Evolutionary conservation across 345 rosid genomes (phyloP), one percentile per base, ranked within the genome.

Genomic region (Acer yangbiense): DNA sequence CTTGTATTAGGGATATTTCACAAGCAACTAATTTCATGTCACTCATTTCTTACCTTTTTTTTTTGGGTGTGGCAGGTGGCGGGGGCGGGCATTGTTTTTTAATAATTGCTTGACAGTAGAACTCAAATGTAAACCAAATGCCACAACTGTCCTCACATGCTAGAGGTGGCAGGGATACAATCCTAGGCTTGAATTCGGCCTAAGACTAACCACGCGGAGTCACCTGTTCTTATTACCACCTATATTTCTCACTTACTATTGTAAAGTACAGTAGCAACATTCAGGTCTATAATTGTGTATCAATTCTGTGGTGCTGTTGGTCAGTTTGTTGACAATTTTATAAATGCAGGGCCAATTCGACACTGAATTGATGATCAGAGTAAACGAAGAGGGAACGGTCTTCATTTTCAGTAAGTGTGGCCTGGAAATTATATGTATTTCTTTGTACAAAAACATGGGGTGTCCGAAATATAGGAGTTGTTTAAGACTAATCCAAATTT

Each of bases 321-420:
- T 71, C 2, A 32, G 20, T 71, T 71, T 32, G 6, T 21, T 20
- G 23, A 72, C 39, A 23, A n/a, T 39, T 58, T 41, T 29, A 21
- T 39, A 32, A 55, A 60, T 61, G 76, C 76, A 73, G 44, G 76
- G 67, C 55, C 35, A 2, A 9, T 39, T 72, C 76, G 5, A 48
- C 55, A 41, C 25, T 62, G 23, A 39, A 61, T 41, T 73, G 76
- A 73, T 41, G 2, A 29, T 29, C 67, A 41, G 67, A 73, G 12
- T 6, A 60, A 7, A 58, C 13, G 3, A 41, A 11, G 73, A 17
- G 52, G 29, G 60, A 48, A 29, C 32, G 2, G 32, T 29, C 32
- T 29, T 29, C 32, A 29, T 29, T 29, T 29, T 29, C 32, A 2
- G 32, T 29, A 29, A 29, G 32, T 29, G 32, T 29, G 32, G 32